A percentile compares a stretch with the other conserved stretches of the same genome.
phyloP scores from a whole-genome alignment of 2,329 filamentous ascomycete species.

The Cladorrhinum sp. region DNA sequence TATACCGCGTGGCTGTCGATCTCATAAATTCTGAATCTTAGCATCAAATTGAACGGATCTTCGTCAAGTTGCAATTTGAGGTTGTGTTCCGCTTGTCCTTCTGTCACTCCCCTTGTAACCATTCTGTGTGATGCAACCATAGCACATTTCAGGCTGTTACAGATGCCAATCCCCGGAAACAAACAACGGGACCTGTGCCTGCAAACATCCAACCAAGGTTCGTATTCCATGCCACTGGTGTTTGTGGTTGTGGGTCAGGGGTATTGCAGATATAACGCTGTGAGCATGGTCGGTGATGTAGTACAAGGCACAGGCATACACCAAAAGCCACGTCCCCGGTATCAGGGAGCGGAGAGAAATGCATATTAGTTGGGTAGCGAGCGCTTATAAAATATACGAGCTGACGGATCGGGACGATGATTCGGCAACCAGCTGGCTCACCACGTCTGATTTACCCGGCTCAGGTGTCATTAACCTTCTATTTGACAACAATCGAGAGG shows the following conservation, averaged over 20 bases:
- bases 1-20: neutral
- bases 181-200: neutral
- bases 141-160: neutral
- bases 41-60: neutral
- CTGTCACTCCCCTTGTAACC: neutral
- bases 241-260: no score
- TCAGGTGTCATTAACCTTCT: neutral
- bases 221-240: no score
- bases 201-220: no score
- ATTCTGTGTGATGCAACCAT: neutral
- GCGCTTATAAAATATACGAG: conserved; percentile 1
- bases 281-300: no score
- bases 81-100: neutral
- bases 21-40: neutral
- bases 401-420: conserved; percentile 1
- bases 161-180: neutral
- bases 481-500: conserved; percentile 1
- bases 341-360: neutral
- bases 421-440: neutral
- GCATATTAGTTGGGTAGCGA: neutral
- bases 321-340: neutral
- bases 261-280: no score
- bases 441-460: conserved; percentile 1
- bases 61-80: neutral
- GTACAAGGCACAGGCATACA: neutral